These are phyloP conservation scores for Moesziomyces antarcticus DNA, from an alignment of 1,284 basidiomycete species.

Conservation along the genomic window DNA sequence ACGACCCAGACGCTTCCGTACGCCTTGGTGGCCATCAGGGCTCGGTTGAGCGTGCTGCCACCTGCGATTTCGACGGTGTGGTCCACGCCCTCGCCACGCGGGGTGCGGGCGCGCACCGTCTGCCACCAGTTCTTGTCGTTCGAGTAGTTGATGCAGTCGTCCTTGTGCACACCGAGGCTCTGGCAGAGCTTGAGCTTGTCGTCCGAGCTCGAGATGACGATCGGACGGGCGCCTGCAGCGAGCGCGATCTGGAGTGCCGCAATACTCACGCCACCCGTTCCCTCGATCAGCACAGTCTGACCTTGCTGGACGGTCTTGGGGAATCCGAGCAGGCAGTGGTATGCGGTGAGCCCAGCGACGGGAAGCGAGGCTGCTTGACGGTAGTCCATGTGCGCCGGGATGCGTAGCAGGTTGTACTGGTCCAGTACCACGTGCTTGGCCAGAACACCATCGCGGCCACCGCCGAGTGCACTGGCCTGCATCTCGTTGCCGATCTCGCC, in stretches of 20 bases:
- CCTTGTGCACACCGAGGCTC: slow-evolving; percentile 15
- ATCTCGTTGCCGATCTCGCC: slow-evolving; percentile 42
- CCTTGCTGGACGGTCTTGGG: slow-evolving; percentile 30
- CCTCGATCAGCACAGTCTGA: slow-evolving; percentile 37
- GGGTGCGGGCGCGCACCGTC: slow-evolving; percentile 21
- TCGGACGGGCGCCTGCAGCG: slow-evolving; percentile 33
- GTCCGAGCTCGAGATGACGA: slow-evolving; percentile 41
- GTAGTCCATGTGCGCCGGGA: slow-evolving; percentile 30
- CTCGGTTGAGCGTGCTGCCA: slow-evolving; percentile 21
- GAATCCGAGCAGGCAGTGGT: slow-evolving; percentile 41
- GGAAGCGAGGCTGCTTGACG: slow-evolving; percentile 33
- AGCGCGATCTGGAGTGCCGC: slow-evolving; percentile 40
- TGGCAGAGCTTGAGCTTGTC: slow-evolving; percentile 30
- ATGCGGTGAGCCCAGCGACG: slow-evolving; percentile 35
- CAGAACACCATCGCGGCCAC: slow-evolving; percentile 26
- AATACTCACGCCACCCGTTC: slow-evolving; percentile 42
- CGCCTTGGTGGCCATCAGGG: slow-evolving; percentile 26
- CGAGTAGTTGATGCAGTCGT: slow-evolving; percentile 46
- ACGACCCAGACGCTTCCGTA: slow-evolving; percentile 38
- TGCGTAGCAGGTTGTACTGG: slow-evolving; percentile 35
- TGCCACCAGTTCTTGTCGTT: slow-evolving; percentile 22
- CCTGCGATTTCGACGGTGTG: slow-evolving; percentile 51
- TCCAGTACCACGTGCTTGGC: slow-evolving; percentile 28
- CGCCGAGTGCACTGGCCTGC: slow-evolving; percentile 33
- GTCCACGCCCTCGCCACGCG: slow-evolving; percentile 23